Conservation (phyloP, 2,329 filamentous ascomycete genomes). For the Pestalotiopsis sp. region DNA sequence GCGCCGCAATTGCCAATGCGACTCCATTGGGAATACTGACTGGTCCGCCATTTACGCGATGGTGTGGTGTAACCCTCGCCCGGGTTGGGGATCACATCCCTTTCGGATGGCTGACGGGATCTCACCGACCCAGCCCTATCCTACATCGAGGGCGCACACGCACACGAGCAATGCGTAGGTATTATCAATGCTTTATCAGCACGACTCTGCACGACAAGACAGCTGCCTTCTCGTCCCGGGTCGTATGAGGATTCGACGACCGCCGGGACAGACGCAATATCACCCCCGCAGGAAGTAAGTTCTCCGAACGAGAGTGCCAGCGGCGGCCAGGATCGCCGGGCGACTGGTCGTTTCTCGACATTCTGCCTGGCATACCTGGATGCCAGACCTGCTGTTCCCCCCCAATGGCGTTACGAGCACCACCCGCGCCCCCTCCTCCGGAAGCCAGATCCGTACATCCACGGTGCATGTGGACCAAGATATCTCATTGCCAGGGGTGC, state of each 20-base stretch:
- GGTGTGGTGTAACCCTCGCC: background rate
- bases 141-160: background rate
- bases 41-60: background rate
- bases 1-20: background rate
- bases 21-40: background rate
- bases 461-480: conserved; percentile 2
- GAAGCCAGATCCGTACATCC: conserved; percentile 5
- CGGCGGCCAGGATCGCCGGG: background rate
- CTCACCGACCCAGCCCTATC: background rate
- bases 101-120: background rate
- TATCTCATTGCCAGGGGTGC: background rate
- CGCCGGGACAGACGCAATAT: background rate
- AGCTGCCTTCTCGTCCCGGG: background rate
- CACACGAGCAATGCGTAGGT: background rate
- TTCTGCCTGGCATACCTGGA: background rate
- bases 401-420: background rate
- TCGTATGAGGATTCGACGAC: background rate
- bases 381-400: background rate
- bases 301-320: background rate
- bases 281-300: background rate
- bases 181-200: background rate
- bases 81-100: background rate
- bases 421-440: conserved; percentile 1
- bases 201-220: background rate
- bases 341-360: background rate